Evolutionary conservation across 1,284 basidiomycete species (phyloP).

Genomic region (Stereum hirsutum): DNA sequence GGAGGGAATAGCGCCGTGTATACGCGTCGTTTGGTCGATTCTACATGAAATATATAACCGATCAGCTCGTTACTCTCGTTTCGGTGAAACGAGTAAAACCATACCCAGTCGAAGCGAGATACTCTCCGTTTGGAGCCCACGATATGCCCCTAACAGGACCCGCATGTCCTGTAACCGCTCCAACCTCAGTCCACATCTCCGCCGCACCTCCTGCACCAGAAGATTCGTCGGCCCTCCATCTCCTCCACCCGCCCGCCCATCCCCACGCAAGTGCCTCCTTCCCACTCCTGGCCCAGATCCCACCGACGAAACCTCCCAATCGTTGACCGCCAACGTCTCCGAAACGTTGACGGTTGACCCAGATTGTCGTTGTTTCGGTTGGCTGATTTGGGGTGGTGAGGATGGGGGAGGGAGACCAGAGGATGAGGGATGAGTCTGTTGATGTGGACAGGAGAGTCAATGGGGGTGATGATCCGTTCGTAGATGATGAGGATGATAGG

Average conservation of each 20-base stretch:
- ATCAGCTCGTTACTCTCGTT: too few species aligned
- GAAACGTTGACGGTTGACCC: conserved; percentile 85
- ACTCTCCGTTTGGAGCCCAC: conserved; percentile 83
- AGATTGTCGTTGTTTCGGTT: conserved; percentile 55
- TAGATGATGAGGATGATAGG: conserved; percentile 6
- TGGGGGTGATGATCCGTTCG: conserved; percentile 7
- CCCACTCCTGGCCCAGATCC: conserved; percentile 59
- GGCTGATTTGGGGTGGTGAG: conserved; percentile 22
- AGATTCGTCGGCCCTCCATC: conserved; percentile 51
- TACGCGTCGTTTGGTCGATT: conserved; percentile 82
- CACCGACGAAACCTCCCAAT: conserved; percentile 85
- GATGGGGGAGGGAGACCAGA: conserved; percentile 76
- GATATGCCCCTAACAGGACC: conserved; percentile 69
- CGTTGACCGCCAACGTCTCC: conserved; percentile 88
- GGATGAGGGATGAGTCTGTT: conserved; percentile 85
- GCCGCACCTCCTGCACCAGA: conserved; percentile 10
- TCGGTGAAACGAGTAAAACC: conserved; percentile 18
- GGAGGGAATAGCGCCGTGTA: conserved; percentile 53
- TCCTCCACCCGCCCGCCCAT: conserved; percentile 88
- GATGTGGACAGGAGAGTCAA: conserved; percentile 79
- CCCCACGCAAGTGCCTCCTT: conserved; percentile 76
- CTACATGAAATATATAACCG: conserved; percentile 27
- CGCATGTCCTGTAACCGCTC: conserved; percentile 77
- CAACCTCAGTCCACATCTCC: conserved; percentile 63
- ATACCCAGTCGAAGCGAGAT: conserved; percentile 77